Evolutionary conservation across 306 rosid genomes (phyloP).

Genomic region (Cucumis hystrix): DNA sequence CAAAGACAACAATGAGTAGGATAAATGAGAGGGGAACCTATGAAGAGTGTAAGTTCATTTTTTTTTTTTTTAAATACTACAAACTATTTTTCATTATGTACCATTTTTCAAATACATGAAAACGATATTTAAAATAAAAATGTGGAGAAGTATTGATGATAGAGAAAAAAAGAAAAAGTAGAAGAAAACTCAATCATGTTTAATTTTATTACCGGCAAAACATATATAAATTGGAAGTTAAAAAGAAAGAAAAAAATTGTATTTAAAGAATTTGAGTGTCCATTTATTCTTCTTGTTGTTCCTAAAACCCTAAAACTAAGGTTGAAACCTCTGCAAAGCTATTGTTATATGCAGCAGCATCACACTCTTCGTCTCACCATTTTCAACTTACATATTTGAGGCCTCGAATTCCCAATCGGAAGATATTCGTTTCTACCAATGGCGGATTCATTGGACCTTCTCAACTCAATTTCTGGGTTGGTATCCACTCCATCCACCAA

Average conservation of each 20-base stretch:
- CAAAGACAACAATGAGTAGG: too few species aligned
- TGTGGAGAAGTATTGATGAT: too few species aligned
- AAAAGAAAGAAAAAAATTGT: background rate
- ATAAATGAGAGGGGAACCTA: too few species aligned
- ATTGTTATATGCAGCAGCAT: background rate
- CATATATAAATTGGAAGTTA: background rate
- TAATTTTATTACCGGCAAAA: background rate
- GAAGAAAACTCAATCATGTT: background rate
- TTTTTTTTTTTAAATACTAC: too few species aligned
- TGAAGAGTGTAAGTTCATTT: too few species aligned
- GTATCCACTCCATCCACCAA: constrained; percentile 58
- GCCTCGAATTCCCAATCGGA: constrained; percentile 9
- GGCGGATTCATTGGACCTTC: constrained; percentile 54
- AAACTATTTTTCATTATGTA: too few species aligned
- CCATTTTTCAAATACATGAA: too few species aligned
- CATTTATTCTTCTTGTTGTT: background rate
- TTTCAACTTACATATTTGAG: background rate
- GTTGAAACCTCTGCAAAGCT: background rate
- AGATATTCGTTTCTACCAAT: constrained; percentile 27
- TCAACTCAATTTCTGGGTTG: constrained; percentile 35
- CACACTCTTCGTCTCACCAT: background rate
- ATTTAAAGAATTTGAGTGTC: background rate
- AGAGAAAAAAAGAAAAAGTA: background rate
- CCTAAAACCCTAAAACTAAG: constrained; percentile 28
- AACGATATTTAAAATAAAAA: too few species aligned